These are phyloP conservation scores for Dictyostelium firmibasis DNA, from an alignment of 78 protist species.

Conservation along the genomic window DNA sequence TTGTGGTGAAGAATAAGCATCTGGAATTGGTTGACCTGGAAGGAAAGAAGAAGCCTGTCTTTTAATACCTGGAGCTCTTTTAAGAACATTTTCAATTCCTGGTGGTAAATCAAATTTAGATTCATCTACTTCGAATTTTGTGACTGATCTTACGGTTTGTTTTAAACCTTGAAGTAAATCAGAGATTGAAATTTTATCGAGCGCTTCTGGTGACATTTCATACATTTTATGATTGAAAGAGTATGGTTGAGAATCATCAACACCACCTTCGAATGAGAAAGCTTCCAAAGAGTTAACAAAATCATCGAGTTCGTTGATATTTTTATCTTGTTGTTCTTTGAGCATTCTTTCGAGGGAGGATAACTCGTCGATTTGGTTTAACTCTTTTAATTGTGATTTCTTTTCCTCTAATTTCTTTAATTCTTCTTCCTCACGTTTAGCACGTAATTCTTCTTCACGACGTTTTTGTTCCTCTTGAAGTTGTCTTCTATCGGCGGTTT, in stretches of 20 bases:
- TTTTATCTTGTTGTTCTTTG: constrained; percentile 46
- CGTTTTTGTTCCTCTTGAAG: constrained; percentile 33
- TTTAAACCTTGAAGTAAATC: constrained; percentile 66
- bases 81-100: constrained; percentile 69
- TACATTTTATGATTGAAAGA: constrained; percentile 68
- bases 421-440: constrained; percentile 20
- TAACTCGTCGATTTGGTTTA: constrained; percentile 66
- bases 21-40: neutral
- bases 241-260: constrained; percentile 54
- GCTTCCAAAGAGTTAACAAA: constrained; percentile 31
- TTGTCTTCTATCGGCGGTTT: neutral
- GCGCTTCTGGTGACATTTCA: constrained; percentile 57
- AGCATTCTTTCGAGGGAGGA: constrained; percentile 48
- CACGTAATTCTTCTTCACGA: constrained; percentile 17
- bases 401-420: constrained; percentile 32
- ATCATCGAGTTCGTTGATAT: constrained; percentile 46
- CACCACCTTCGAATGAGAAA: constrained; percentile 77
- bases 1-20: neutral
- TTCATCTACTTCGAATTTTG: constrained; percentile 70
- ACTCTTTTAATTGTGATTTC: constrained; percentile 37
- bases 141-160: constrained; percentile 51
- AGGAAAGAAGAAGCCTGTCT: neutral
- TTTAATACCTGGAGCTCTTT: constrained; percentile 27
- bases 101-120: constrained; percentile 50
- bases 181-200: constrained; percentile 58